Percentiles rank a stretch among this genome's conserved stretches.
Evolutionary conservation across 2,329 filamentous ascomycete genomes (phyloP).

Genomic region (Botryotinia convoluta): DNA sequence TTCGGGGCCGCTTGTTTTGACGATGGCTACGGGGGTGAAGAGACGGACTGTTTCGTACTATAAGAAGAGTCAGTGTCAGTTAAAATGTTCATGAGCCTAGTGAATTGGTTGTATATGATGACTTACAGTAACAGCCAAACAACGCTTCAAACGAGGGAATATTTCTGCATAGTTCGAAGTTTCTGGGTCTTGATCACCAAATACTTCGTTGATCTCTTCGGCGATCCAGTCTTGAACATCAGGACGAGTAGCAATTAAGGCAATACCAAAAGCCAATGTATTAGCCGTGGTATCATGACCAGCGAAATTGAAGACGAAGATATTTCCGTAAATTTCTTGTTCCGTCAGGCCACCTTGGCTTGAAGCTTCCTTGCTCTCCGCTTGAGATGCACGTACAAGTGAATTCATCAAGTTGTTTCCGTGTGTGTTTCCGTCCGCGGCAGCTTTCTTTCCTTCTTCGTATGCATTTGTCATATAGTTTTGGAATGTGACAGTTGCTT

Average conservation of each 20-base stretch:
- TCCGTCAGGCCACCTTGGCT: conserved; percentile 13
- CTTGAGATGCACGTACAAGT: conserved; percentile 16
- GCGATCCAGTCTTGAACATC: conserved; percentile 16
- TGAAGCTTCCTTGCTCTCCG: background rate
- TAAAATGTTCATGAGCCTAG: background rate
- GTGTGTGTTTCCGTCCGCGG: background rate
- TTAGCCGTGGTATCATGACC: conserved; percentile 14
- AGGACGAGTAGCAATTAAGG: background rate
- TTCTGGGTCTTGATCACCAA: conserved; percentile 8
- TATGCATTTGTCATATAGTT: conserved; percentile 17
- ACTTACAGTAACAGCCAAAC: conserved; percentile 6
- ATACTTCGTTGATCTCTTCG: background rate
- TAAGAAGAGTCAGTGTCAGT: background rate
- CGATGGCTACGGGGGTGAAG: conserved; percentile 7
- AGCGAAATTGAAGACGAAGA: conserved; percentile 17
- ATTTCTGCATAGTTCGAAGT: background rate
- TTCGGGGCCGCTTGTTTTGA: background rate
- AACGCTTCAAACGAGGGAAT: conserved; percentile 10
- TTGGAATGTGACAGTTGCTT: conserved; percentile 13
- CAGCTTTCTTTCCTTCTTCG: conserved; percentile 15
- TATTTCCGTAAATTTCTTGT: conserved; percentile 18
- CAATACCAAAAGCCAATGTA: background rate
- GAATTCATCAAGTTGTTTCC: conserved; percentile 17
- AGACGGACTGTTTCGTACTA: conserved; percentile 15
- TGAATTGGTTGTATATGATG: background rate